Evolutionary conservation across 805 yeast species (phyloP).

Genomic region (Myxozyma vanderwaltii): DNA sequence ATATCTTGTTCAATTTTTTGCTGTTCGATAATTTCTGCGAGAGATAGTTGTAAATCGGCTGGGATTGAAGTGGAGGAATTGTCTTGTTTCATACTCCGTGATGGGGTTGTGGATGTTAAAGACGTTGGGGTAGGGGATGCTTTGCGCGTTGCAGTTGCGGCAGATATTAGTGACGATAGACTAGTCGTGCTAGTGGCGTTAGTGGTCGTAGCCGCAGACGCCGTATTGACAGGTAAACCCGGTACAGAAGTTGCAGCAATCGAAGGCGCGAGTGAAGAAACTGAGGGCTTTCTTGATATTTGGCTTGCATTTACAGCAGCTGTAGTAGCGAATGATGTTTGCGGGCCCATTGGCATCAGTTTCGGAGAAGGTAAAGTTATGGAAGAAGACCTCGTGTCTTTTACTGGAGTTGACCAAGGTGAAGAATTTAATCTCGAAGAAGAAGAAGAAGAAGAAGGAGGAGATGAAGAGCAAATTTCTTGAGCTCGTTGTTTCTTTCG

Average conservation of each 20-base stretch:
- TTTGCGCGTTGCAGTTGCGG: neutral
- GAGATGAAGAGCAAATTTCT: slow-evolving; percentile 2
- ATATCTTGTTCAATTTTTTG: slow-evolving; percentile 48
- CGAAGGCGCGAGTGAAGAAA: neutral
- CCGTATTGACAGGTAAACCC: neutral
- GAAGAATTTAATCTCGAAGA: slow-evolving; percentile 9
- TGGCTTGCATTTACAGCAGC: slow-evolving; percentile 21
- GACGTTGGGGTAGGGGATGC: neutral
- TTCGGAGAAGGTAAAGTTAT: slow-evolving; percentile 3
- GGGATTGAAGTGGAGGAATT: neutral
- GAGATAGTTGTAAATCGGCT: slow-evolving; percentile 19
- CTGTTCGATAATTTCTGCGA: slow-evolving; percentile 37
- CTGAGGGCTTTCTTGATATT: neutral
- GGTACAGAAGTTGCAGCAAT: neutral
- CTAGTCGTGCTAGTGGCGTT: neutral
- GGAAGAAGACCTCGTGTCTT: neutral
- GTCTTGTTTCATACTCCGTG: neutral
- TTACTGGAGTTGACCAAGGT: slow-evolving; percentile 28
- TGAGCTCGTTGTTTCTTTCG: slow-evolving; percentile 49
- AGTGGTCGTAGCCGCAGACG: neutral
- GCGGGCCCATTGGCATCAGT: slow-evolving; percentile 26
- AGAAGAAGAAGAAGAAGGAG: slow-evolving; percentile 8
- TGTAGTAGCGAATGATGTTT: slow-evolving; percentile 33
- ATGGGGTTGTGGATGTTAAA: neutral
- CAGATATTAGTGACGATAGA: neutral